Base-by-base conservation (phyloP, 176 grass and related monocot genomes). In the Miscanthus lutarioriparius region DNA sequence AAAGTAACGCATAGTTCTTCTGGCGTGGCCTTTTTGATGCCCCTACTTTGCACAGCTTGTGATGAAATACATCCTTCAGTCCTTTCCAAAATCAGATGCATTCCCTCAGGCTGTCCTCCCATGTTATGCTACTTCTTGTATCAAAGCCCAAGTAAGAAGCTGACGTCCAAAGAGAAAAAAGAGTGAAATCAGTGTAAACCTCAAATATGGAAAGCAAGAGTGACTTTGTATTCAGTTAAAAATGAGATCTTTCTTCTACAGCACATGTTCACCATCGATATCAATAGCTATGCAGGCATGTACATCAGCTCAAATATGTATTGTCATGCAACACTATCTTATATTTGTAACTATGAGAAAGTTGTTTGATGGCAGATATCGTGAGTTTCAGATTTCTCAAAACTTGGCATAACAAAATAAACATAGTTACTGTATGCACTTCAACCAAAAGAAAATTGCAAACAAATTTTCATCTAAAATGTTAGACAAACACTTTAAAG, bases 201-300 rank as follows among this genome's bases (percentile, higher is more conserved):
- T 14, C 70, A 15, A 75, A 1, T 58, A 20, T 75, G 23, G 6
- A 54, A 87, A 87, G 23, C 14, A 67, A 67, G 23, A 2, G 13
- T 48, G 3, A 10, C 2, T 20, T 20, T 37, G 4, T 17, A 73
- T 75, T 65, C 30, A 49, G 30, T n/a, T 65, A 53, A 51, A 65
- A 33, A 40, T 40, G 23, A 1, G 40, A 81, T 2, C 2, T 41
- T 75, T 7, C 49, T 17, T 47, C 39, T 56, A 67, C 36, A 43
- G 72, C 45, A 84, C 45, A 56, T 3, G 54, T 69, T 45, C 7
- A 77, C 10, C 10, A 77, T 33, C 35, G 41, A 77, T 84, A 76
- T 16, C 4, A 37, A 53, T 15, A 28, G 35, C 4, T 25, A 6
- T 32, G 69, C 68, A 69, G 28, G 43, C 44, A 80, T 16, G 30